Conservation (phyloP, 2,329 filamentous ascomycete species). For the Ascosphaera pollenicola region DNA sequence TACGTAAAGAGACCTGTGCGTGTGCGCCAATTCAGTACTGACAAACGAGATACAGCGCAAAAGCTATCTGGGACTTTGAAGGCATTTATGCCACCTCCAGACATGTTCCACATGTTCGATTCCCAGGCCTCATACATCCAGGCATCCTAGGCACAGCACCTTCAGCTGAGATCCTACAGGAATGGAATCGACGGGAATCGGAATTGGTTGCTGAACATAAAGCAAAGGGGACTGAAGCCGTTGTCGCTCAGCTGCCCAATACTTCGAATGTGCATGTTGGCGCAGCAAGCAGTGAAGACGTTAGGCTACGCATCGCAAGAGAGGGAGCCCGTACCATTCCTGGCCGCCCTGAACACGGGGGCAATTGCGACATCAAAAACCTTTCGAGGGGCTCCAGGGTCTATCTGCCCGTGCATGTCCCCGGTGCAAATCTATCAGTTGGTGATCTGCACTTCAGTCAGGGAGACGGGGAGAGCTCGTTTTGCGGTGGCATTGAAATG, state of each 20-base stretch:
- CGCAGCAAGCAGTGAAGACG: slow-evolving; percentile 26
- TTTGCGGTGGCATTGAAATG: slow-evolving; percentile 85
- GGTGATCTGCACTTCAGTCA: slow-evolving; percentile 76
- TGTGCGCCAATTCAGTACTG: not conserved
- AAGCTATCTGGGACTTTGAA: slow-evolving; percentile 59
- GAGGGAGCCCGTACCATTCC: slow-evolving; percentile 77
- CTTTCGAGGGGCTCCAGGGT: slow-evolving; percentile 58
- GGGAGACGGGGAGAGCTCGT: slow-evolving; percentile 79
- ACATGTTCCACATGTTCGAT: slow-evolving; percentile 71
- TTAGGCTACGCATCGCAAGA: slow-evolving; percentile 44
- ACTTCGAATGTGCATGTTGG: slow-evolving; percentile 54
- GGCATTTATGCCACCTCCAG: slow-evolving; percentile 64
- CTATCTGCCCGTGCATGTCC: slow-evolving; percentile 69
- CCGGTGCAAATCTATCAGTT: slow-evolving; percentile 72
- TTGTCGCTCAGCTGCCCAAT: slow-evolving; percentile 58
- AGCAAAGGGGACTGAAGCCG: slow-evolving; percentile 32
- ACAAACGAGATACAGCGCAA: slow-evolving; percentile 22
- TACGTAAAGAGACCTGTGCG: slow-evolving; percentile 18
- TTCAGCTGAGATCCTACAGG: slow-evolving; percentile 50
- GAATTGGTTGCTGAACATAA: slow-evolving; percentile 51
- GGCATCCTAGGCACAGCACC: slow-evolving; percentile 83
- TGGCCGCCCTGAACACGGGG: slow-evolving; percentile 64
- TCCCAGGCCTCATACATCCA: slow-evolving; percentile 74
- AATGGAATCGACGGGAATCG: slow-evolving; percentile 67
- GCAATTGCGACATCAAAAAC: slow-evolving; percentile 86